Conservation (phyloP, 805 yeast species). For the Suhomyces tanzawaensis region DNA sequence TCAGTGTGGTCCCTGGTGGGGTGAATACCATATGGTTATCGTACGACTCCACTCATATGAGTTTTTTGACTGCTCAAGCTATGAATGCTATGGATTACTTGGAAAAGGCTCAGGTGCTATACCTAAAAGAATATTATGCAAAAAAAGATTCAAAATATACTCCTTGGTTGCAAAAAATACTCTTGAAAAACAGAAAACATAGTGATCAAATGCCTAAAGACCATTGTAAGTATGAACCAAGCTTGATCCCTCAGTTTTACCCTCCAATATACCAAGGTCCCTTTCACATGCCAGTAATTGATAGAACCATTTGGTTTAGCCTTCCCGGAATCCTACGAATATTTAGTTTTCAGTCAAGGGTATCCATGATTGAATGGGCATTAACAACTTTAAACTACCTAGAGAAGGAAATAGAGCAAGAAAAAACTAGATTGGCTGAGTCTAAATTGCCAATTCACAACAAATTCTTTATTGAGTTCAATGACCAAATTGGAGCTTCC, state of each 20-base stretch:
- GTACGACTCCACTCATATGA: slow-evolving; percentile 24
- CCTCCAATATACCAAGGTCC: slow-evolving; percentile 32
- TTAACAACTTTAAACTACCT: slow-evolving; percentile 15
- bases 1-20: slow-evolving; percentile 51
- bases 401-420: slow-evolving; percentile 16
- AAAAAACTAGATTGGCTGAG: slow-evolving; percentile 15
- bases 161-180: no score
- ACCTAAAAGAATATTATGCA: slow-evolving; percentile 38
- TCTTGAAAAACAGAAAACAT: no score
- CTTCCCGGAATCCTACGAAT: slow-evolving; percentile 31
- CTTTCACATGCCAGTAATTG: slow-evolving; percentile 18
- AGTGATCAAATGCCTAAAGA: no score
- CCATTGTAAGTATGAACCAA: neutral
- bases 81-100: slow-evolving; percentile 25
- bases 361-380: slow-evolving; percentile 28
- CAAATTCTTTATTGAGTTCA: slow-evolving; percentile 63
- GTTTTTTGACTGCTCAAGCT: slow-evolving; percentile 20
- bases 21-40: slow-evolving; percentile 56
- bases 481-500: slow-evolving; percentile 54
- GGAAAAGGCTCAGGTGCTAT: slow-evolving; percentile 25
- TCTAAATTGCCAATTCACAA: slow-evolving; percentile 25
- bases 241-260: slow-evolving; percentile 18
- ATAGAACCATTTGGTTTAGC: slow-evolving; percentile 17
- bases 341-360: slow-evolving; percentile 20
- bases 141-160: no score